Percentiles rank a stretch among this genome's conserved stretches.
Evolutionary conservation across 2,329 filamentous ascomycete species (phyloP).

Genomic region (Fusarium duplospermum): DNA sequence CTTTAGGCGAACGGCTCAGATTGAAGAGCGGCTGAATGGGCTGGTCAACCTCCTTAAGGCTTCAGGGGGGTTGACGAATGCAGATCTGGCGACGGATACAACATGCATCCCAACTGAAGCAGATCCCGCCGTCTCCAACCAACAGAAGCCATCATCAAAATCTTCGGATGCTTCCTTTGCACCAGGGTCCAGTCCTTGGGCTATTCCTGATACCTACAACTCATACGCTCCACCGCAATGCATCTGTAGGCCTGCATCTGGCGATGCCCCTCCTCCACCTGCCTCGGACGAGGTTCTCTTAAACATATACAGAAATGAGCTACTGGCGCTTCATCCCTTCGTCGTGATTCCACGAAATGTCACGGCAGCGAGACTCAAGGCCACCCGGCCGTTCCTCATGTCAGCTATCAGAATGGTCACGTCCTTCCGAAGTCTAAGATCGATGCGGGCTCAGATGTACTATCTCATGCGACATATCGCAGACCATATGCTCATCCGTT

Average conservation of each 20-base stretch:
- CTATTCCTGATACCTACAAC: constrained; percentile 58
- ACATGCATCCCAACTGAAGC: constrained; percentile 44
- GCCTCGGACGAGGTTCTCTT: constrained; percentile 61
- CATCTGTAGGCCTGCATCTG: constrained; percentile 58
- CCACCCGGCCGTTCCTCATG: constrained; percentile 60
- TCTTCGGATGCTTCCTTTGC: constrained; percentile 19
- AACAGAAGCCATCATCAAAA: constrained; percentile 41
- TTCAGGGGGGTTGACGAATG: constrained; percentile 50
- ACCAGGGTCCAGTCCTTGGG: constrained; percentile 39
- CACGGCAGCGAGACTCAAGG: constrained; percentile 52
- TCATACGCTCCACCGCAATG: constrained; percentile 59
- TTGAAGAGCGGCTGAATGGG: constrained; percentile 62
- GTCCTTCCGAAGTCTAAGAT: constrained; percentile 58
- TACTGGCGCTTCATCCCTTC: constrained; percentile 60
- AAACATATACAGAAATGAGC: constrained; percentile 55
- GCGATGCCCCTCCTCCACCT: constrained; percentile 53
- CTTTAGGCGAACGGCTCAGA: constrained; percentile 59
- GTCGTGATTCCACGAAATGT: constrained; percentile 55
- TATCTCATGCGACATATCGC: constrained; percentile 58
- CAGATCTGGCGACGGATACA: constrained; percentile 40
- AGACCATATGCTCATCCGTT: constrained; percentile 62
- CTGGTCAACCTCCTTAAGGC: constrained; percentile 61
- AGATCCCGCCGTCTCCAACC: constrained; percentile 40
- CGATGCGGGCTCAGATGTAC: constrained; percentile 63
- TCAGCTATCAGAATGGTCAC: constrained; percentile 62